Evolutionary conservation across 257 asterid species (phyloP), one percentile per base, ranked within the genome.

Genomic region (Lycium ferocissimum): DNA sequence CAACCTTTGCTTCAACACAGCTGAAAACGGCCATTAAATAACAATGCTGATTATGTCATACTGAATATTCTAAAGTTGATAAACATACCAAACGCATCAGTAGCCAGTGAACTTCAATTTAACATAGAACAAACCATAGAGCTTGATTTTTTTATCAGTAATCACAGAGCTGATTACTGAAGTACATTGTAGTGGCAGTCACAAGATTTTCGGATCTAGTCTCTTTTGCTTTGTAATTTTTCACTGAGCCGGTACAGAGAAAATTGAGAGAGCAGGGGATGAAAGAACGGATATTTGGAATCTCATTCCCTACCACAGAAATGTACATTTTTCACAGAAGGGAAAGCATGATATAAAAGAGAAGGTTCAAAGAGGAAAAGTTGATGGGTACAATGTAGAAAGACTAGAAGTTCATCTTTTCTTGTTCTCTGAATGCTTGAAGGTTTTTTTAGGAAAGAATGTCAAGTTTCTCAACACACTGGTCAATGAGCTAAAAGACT

Each of bases 21-120:
- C 57, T 75, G 81, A 75, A 73, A 47, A 49, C 62, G 4, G 20
- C 22, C 81, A 75, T 75, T 22, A 12, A 53, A 12, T 49, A 75
- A 75, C 62, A 53, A 53, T 22, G 81, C 22, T 75, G 45, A 22
- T 22, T 75, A 75, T 43, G 81, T 49, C 49, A 75, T 49, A 47
- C 62, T 49, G 45, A 75, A 75, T 22, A 73, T 47, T 47, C 59
- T 73, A 67, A 75, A 49, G 43, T 75, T 75, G 81, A 75, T 22
- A 53, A 49, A 12, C 45, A 75, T 22, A 49, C 62, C 14, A 6
- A 53, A 75, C 0, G 10, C 45, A 75, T 12, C 40, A 75, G 81
- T 6, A 49, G n/a, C 45, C 22, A 49, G 81, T 75, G 40, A 22
- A 22, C 62, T 75, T 75, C 40, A 49, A 12, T 75, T 75, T 75